Conservation (phyloP, 768 basidiomycete species). For the Ramaria sp. region DNA sequence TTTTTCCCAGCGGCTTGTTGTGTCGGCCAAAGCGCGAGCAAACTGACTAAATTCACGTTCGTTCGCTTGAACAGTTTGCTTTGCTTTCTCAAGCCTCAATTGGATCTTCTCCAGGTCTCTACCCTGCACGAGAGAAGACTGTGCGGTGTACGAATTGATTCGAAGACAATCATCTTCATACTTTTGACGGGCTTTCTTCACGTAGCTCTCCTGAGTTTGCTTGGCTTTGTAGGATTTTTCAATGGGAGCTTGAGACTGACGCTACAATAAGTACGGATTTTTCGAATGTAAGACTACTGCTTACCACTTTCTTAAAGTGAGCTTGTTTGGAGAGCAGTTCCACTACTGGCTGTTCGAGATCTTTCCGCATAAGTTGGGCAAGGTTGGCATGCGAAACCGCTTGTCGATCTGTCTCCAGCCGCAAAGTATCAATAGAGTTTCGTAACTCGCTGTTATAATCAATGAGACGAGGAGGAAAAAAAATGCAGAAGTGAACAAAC, state of each 20-base stretch:
- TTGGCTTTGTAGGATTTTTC: conserved; percentile 91
- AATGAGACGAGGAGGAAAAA: not conserved
- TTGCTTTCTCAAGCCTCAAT: conserved; percentile 76
- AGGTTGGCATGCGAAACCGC: conserved; percentile 62
- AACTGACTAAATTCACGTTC: conserved; percentile 91
- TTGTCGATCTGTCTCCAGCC: conserved; percentile 77
- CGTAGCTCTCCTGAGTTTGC: conserved; percentile 75
- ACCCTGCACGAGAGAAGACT: conserved; percentile 84
- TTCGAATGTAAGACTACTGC: not conserved
- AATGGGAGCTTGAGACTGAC: conserved; percentile 49
- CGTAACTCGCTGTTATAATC: conserved; percentile 56
- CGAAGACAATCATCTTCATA: conserved; percentile 88
- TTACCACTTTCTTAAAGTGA: conserved; percentile 56
- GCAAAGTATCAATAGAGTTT: conserved; percentile 67
- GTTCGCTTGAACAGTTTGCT: conserved; percentile 81
- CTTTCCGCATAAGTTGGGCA: conserved; percentile 61
- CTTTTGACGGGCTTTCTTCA: conserved; percentile 82
- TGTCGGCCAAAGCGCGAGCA: conserved; percentile 67
- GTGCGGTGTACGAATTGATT: conserved; percentile 91
- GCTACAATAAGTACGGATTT: not conserved
- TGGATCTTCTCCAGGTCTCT: conserved; percentile 87
- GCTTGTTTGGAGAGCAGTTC: conserved; percentile 56
- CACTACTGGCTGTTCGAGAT: conserved; percentile 55
- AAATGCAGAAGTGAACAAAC: conserved; percentile 26
- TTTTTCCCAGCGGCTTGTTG: conserved; percentile 76